Evolutionary conservation across 2,329 filamentous ascomycete genomes (phyloP).

Genomic region (Pyricularia sp.): DNA sequence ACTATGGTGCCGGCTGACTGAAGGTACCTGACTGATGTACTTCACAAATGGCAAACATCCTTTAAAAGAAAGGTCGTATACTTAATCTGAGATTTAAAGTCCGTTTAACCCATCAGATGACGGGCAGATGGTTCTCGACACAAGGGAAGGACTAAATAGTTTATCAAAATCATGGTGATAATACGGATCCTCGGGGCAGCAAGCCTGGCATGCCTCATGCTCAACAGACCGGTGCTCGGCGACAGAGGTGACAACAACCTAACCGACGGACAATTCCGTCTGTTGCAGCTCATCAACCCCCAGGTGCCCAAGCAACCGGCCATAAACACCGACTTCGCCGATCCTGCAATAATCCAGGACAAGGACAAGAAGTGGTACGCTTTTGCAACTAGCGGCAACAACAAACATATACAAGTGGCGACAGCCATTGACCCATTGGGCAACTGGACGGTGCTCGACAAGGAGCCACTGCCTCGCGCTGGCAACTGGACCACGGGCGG

Average conservation of each 20-base stretch:
- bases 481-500: conserved; percentile 38
- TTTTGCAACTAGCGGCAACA: conserved; percentile 31
- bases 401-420: conserved; percentile 32
- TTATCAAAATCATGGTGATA: background rate
- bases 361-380: conserved; percentile 33
- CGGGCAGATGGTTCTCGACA: background rate
- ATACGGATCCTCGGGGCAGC: background rate
- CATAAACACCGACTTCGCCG: conserved; percentile 25
- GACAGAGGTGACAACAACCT: background rate
- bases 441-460: conserved; percentile 20
- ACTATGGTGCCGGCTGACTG: background rate
- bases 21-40: background rate
- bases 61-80: background rate
- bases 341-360: conserved; percentile 28
- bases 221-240: background rate
- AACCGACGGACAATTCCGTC: background rate
- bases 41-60: background rate
- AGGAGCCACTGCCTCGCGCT: conserved; percentile 40
- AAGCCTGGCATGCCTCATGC: background rate
- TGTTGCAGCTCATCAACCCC: conserved; percentile 1
- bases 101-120: background rate
- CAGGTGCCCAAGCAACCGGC: conserved; percentile 1
- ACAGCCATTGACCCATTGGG: conserved; percentile 26
- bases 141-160: background rate
- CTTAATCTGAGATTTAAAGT: background rate